These are phyloP conservation scores for Sungouiozyma intestinalis DNA, from an alignment of 805 yeast species.

Conservation along the genomic window DNA sequence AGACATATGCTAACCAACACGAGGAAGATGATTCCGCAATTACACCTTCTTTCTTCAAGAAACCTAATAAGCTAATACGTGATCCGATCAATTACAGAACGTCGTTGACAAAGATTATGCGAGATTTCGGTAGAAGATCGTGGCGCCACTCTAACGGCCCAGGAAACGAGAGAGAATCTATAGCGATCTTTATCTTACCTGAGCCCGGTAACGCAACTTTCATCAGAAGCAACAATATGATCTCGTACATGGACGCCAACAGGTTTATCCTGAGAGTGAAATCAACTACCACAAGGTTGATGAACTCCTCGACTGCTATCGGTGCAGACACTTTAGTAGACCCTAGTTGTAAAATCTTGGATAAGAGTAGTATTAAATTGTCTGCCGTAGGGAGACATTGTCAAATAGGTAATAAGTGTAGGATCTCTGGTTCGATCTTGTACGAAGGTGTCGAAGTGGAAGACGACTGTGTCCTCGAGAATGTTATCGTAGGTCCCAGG, in stretches of 20 bases:
- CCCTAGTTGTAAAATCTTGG: constrained; percentile 55
- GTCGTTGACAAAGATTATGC: constrained; percentile 55
- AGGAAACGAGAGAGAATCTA: constrained; percentile 37
- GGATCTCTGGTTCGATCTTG: constrained; percentile 77
- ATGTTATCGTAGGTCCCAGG: constrained; percentile 70
- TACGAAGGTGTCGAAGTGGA: constrained; percentile 61
- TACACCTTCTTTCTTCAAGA: constrained; percentile 23
- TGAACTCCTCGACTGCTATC: constrained; percentile 56
- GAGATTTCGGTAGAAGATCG: constrained; percentile 84
- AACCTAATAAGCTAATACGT: constrained; percentile 14
- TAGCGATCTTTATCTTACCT: constrained; percentile 66
- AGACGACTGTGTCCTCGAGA: constrained; percentile 69
- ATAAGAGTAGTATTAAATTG: constrained; percentile 76
- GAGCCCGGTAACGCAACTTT: constrained; percentile 44
- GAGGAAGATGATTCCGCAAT: constrained; percentile 15
- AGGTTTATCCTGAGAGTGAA: constrained; percentile 59
- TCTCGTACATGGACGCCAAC: constrained; percentile 84
- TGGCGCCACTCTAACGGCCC: constrained; percentile 59
- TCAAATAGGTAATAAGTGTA: constrained; percentile 72
- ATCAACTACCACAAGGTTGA: constrained; percentile 36
- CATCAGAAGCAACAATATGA: constrained; percentile 65
- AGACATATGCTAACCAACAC: not conserved
- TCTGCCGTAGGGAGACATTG: constrained; percentile 71
- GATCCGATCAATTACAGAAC: constrained; percentile 30
- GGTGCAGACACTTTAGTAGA: constrained; percentile 86